Evolutionary conservation across 257 asterid genomes (phyloP).

Genomic region (Datura wrightii): DNA sequence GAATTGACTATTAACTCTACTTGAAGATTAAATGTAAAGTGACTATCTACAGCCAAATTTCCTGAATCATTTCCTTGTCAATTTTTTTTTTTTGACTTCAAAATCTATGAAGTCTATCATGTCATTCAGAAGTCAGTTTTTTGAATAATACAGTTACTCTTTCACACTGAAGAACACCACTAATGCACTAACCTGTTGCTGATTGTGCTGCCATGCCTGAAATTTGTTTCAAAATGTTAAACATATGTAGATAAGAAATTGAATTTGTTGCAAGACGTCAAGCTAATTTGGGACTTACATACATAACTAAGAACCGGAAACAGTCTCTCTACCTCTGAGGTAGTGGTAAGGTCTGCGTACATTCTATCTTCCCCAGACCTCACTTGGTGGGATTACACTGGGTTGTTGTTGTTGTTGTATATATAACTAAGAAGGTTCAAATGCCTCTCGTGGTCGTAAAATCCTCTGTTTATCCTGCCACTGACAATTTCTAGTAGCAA

Average conservation of each 20-base stretch:
- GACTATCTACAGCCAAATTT: background rate
- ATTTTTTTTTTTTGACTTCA: background rate
- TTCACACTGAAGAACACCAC: background rate
- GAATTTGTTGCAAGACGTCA: slow-evolving; percentile 11
- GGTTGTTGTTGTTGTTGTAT: too few relatives aligned
- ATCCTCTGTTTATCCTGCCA: slow-evolving; percentile 42
- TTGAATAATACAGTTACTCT: background rate
- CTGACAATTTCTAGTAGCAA: slow-evolving; percentile 38
- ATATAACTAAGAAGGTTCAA: slow-evolving; percentile 39
- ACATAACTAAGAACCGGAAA: too few relatives aligned
- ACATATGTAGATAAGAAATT: too few relatives aligned
- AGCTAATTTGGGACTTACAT: slow-evolving; percentile 34
- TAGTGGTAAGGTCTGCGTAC: too few relatives aligned
- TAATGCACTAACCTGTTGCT: too few relatives aligned
- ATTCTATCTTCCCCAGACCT: too few relatives aligned
- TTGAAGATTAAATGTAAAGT: background rate
- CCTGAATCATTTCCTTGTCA: background rate
- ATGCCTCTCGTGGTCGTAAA: slow-evolving; percentile 35
- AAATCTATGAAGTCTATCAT: background rate
- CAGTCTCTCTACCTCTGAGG: too few relatives aligned
- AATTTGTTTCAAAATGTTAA: background rate
- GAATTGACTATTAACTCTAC: too few relatives aligned
- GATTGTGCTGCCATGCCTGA: slow-evolving; percentile 63
- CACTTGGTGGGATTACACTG: too few relatives aligned
- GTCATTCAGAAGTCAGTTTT: background rate